phyloP scores from a whole-genome alignment of 2,329 filamentous ascomycete species.

The Botrytis fragariae region DNA sequence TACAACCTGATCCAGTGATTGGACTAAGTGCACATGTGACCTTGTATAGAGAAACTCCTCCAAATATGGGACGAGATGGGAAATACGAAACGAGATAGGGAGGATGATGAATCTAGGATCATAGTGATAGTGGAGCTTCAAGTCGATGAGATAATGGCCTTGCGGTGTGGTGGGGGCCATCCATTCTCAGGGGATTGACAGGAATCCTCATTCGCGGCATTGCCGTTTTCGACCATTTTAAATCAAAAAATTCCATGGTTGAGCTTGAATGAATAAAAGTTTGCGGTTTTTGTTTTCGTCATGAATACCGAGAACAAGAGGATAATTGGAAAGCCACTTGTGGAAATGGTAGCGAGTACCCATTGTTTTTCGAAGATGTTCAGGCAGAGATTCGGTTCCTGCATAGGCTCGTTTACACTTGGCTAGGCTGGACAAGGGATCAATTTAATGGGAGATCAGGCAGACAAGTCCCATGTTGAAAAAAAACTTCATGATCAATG shows the following conservation, averaged over 20 bases:
- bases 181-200: not conserved
- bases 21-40: slow-evolving; percentile 26
- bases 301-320: not conserved
- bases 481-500: not conserved
- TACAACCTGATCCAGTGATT: slow-evolving; percentile 22
- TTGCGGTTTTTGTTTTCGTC: not conserved
- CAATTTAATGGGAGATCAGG: not conserved
- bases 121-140: slow-evolving; percentile 7
- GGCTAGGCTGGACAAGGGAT: not conserved
- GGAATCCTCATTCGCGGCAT: slow-evolving; percentile 14
- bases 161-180: slow-evolving; percentile 8
- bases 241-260: not conserved
- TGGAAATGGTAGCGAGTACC: not conserved
- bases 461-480: not conserved
- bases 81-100: not conserved
- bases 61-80: not conserved
- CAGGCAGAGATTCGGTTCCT: slow-evolving; percentile 8
- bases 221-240: not conserved
- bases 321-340: not conserved
- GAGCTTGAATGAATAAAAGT: not conserved
- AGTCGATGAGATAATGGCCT: slow-evolving; percentile 11
- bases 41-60: slow-evolving; percentile 16
- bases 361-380: not conserved
- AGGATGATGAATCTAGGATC: slow-evolving; percentile 19
- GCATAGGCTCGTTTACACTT: not conserved